Percentiles rank a stretch among this genome's conserved stretches.
Conservation (phyloP, 2,329 filamentous ascomycete genomes). For the Fusarium sacchari region DNA sequence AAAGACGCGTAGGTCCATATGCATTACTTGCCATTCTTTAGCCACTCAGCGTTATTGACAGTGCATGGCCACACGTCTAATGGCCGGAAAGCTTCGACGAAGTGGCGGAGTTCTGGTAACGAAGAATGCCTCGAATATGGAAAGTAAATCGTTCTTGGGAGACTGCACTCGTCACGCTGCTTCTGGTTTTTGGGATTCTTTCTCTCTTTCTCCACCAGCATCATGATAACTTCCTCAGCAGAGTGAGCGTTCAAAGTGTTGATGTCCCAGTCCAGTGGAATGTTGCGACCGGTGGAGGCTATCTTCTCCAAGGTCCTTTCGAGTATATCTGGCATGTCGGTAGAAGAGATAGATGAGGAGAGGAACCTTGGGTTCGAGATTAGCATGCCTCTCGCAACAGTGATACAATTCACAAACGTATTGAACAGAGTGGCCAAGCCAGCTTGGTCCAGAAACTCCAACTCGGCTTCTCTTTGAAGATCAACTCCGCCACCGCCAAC, state of each 20-base stretch:
- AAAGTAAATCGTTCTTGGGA: constrained; percentile 66
- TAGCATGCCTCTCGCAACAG: neutral
- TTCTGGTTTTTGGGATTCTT: neutral
- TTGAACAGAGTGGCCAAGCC: constrained; percentile 62
- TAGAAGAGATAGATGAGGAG: constrained; percentile 9
- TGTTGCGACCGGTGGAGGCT: constrained; percentile 35
- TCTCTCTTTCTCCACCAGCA: constrained; percentile 23
- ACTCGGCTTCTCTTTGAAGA: constrained; percentile 72
- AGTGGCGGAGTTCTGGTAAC: constrained; percentile 77
- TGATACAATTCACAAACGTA: constrained; percentile 45
- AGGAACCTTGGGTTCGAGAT: constrained; percentile 27
- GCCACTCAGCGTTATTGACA: constrained; percentile 71
- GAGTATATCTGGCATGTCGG: constrained; percentile 17
- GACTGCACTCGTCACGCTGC: neutral
- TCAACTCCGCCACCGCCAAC: constrained; percentile 84
- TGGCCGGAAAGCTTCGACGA: constrained; percentile 75
- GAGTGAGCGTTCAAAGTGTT: constrained; percentile 27
- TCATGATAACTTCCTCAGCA: constrained; percentile 7
- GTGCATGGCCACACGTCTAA: constrained; percentile 87
- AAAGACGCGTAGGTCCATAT: neutral
- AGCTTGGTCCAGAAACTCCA: constrained; percentile 67
- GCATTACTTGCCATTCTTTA: constrained; percentile 54
- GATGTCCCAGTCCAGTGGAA: constrained; percentile 42
- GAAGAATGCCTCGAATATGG: constrained; percentile 93
- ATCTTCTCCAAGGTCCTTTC: constrained; percentile 25